phyloP scores from a whole-genome alignment of 768 basidiomycete genomes.

The Leccinum olivaceopallidum region DNA sequence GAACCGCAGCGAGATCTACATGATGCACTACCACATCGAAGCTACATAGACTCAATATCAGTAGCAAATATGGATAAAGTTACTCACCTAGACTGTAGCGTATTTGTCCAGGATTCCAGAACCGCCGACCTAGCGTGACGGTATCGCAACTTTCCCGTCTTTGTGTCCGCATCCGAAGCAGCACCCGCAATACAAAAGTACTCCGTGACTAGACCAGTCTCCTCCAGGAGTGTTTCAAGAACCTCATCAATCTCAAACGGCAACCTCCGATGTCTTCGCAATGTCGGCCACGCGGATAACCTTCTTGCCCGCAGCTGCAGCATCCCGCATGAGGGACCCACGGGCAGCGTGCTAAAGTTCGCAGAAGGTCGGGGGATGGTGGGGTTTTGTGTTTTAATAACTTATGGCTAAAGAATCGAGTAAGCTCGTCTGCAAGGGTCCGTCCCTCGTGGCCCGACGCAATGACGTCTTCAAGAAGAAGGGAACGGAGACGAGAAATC shows the following conservation, averaged over 20 bases:
- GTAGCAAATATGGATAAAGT: background rate
- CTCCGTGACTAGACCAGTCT: constrained; percentile 18
- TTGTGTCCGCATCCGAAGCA: constrained; percentile 25
- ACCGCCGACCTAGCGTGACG: constrained; percentile 16
- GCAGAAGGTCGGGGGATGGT: too few relatives aligned
- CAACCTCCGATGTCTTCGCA: constrained; percentile 20
- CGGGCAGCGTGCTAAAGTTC: too few relatives aligned
- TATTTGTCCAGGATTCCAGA: constrained; percentile 22
- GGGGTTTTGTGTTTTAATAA: too few relatives aligned
- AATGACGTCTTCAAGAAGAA: too few relatives aligned
- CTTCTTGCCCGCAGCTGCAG: constrained; percentile 21
- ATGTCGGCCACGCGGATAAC: constrained; percentile 29
- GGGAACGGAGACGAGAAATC: too few relatives aligned
- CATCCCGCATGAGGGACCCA: constrained; percentile 16
- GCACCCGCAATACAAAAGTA: constrained; percentile 21
- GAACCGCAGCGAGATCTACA: constrained; percentile 22
- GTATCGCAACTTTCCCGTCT: constrained; percentile 18
- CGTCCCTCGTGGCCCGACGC: too few relatives aligned
- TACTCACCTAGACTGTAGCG: constrained; percentile 14
- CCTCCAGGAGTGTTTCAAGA: constrained; percentile 19
- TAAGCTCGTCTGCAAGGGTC: too few relatives aligned
- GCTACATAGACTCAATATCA: background rate
- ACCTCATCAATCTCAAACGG: constrained; percentile 14
- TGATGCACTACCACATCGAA: constrained; percentile 26
- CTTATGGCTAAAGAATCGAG: too few relatives aligned